Base-by-base conservation (phyloP, 2,329 filamentous ascomycete species). In the Knufia petricola region DNA sequence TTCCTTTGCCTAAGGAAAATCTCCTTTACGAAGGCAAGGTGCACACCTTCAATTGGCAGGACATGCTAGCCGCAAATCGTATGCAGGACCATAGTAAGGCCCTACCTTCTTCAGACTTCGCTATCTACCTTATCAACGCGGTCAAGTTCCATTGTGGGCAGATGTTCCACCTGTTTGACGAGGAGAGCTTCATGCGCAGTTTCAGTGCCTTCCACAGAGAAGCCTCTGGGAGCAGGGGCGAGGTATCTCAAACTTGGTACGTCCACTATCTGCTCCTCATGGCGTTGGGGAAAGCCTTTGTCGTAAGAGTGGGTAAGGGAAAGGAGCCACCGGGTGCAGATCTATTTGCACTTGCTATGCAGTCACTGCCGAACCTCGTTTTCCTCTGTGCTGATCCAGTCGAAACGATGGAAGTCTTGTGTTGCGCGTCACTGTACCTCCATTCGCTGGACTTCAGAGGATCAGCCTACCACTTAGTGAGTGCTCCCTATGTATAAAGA, bases 91-190 rank as follows among this genome's bases (percentile, higher is more conserved):
- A 59, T 6, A 59, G 64, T 12, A 60, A 28, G 12, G 26, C 65
- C n/a, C 60, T 78, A 13, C 75, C 75, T 0, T 73, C 70, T 1
- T 63, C 72, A 0, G 74, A 78, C 55, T 69, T 73, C 54, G 71
- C 72, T 3, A 61, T 74, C 3, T 77, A 73, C 48, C 59, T 78
- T 2, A 72, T 77, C 61, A 77, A 76, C 51, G 70, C 73, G 0
- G 74, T 77, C 50, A 77, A 77, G 48, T 78, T 77, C 37, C 73
- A 77, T 50, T 75, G 73, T 48, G 69, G 70, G 2, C 74, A 76
- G 24, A 58, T 77, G 2, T 75, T 76, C 20, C 74, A 76, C 42
- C 60, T 78, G 1, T 76, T 77, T 37, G 74, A 79, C 20, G 75
- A 77, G 42, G 64, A 68, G 9, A 65, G 63, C 0, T 78, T 78